Evolutionary conservation across 2,329 filamentous ascomycete genomes (phyloP), one percentile per base, ranked within the genome.

Genomic region (Aspergillus latus): DNA sequence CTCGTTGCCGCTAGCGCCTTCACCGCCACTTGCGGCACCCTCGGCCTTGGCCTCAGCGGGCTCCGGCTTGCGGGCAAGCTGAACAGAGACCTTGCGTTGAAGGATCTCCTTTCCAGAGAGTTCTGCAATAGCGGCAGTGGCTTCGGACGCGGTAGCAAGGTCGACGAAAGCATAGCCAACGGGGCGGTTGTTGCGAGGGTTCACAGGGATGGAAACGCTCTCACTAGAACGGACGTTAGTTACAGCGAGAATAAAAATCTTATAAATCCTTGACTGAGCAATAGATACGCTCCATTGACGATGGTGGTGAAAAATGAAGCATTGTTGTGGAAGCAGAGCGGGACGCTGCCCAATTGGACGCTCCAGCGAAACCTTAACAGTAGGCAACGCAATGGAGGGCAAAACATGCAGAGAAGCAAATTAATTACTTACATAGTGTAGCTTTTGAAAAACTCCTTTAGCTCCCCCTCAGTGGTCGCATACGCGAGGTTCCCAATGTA

Each of bases 401-500:
- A 42, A 46, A 49, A 32, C 46, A 28, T 46, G 43, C 50, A 30
- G 37, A 21, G 40, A 21, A 21, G 21, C 21, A 21, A n/a, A 15
- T 5, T 13, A 11, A 37, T 56, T 42, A 90, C 93, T 85, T 86
- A 99, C 94, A 99, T 91, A 84, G 94, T 89, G 85, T 96, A 97
- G 80, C 88, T 90, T 85, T 94, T 93, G 89, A 99, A 99, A 86
- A 99, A 99, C 72, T 94, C 90, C 85, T 95, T 96, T 86, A 99
- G 91, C 88, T 97, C 92, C 88, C 90, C 94, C 90, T 97, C 94
- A 79, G 92, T 96, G 88, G 94, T 97, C 88, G 93, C 92, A 80
- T 99, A 99, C 74, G 94, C 94, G 87, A 99, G 90, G 85, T 99
- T 99, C 84, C 94, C 94, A 84, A 99, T 97, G 84, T 99, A 99